Evolutionary conservation across 129 eudicot genomes (phyloP).

Genomic region (Arctium lappa): DNA sequence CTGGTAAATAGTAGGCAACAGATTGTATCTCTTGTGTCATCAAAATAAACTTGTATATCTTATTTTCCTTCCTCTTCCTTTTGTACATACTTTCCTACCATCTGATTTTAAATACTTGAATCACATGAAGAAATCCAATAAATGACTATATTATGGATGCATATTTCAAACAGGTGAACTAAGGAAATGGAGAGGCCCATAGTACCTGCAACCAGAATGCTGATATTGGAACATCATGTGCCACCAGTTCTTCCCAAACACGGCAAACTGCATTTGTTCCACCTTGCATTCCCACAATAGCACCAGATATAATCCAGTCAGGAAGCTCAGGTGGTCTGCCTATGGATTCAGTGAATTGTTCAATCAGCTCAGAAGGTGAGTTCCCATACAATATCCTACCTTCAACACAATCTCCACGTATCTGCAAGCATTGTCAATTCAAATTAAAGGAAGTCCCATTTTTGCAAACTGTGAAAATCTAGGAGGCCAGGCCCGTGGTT

Average conservation of each 20-base stretch:
- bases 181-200: neutral
- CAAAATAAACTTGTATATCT: neutral
- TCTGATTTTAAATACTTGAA: neutral
- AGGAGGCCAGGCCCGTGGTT: neutral
- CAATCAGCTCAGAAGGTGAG: slow-evolving; percentile 88
- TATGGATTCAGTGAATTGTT: slow-evolving; percentile 73
- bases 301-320: slow-evolving; percentile 96
- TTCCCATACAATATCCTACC: slow-evolving; percentile 81
- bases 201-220: slow-evolving; percentile 99
- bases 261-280: slow-evolving; percentile 76
- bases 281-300: slow-evolving; percentile 99
- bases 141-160: neutral
- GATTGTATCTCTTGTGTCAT: too few species aligned
- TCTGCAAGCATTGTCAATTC: slow-evolving; percentile 34
- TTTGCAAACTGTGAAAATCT: neutral
- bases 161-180: neutral
- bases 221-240: slow-evolving; percentile 74
- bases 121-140: neutral
- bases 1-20: too few species aligned
- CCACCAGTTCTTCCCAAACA: slow-evolving; percentile 62
- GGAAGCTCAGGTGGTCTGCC: slow-evolving; percentile 96
- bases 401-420: slow-evolving; percentile 76
- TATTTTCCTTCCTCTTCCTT: neutral
- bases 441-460: neutral
- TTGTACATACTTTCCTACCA: neutral